Evolutionary conservation across 345 rosid species (phyloP).

Genomic region (Lepidium aucheri): DNA sequence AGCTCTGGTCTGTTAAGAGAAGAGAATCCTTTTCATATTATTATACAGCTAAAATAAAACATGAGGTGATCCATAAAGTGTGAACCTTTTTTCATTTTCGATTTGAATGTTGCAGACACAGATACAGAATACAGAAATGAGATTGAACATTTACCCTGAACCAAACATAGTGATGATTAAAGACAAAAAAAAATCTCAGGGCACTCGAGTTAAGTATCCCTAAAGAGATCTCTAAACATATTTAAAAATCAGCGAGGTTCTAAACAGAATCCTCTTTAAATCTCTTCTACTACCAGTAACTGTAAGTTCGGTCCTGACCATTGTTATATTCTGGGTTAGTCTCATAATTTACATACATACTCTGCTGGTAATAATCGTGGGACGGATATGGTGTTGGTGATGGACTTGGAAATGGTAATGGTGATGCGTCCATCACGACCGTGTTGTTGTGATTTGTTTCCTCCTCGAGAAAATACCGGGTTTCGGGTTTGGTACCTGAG

Average conservation of each 20-base stretch:
- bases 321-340: constrained; percentile 26
- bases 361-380: constrained; percentile 23
- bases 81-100: background rate
- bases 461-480: constrained; percentile 40
- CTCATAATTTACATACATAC: constrained; percentile 39
- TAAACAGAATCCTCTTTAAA: constrained; percentile 17
- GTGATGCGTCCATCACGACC: constrained; percentile 12
- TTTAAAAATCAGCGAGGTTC: constrained; percentile 25
- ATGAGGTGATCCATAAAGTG: background rate
- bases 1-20: background rate
- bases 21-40: background rate
- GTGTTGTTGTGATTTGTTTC: constrained; percentile 25
- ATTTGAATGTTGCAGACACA: background rate
- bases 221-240: constrained; percentile 14
- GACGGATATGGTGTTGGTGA: background rate
- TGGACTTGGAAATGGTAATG: background rate
- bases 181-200: constrained; percentile 11
- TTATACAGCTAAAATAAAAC: background rate
- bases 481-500: constrained; percentile 40
- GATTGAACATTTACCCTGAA: constrained; percentile 15
- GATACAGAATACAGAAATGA: background rate
- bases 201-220: constrained; percentile 30
- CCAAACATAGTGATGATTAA: constrained; percentile 13
- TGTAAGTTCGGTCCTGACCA: constrained; percentile 31
- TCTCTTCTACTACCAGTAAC: constrained; percentile 28